Evolutionary conservation across 2,329 filamentous ascomycete species (phyloP), one percentile per base, ranked within the genome.

Genomic region (Colletotrichum theobromicola): DNA sequence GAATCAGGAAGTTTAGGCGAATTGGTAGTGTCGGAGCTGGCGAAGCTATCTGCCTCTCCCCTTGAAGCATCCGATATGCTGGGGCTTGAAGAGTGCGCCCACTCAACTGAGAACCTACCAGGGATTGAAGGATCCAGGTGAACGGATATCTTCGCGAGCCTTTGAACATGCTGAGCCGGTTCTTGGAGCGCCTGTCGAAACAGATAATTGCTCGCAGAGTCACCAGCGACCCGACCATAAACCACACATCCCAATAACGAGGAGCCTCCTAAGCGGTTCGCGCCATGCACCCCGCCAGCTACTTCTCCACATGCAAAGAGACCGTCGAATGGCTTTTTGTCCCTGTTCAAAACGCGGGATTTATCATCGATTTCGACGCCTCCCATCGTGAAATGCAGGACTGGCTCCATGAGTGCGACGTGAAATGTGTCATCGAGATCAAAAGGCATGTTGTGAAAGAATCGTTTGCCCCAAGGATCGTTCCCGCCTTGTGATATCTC

Each of bases 321-420:
- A 81, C 96, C 96, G 26, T 98, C 95, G 83, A 99, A 99, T 67
- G 97, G 95, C 91, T 98, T 91, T 87, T 95, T 87, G 77, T 98
- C 93, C 75, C 89, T 85, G 92, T 98, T 98, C 83, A 99, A 91
- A 79, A 98, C 96, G 87, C 98, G 92, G 64, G 97, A 94, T 88
- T 97, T 94, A 90, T 98, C 96, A 90, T 99, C 97, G 90, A 99
- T 98, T 88, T 98, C 96, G 80, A 98, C 97, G 90, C 97, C 97
- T 85, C 97, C 97, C 97, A 99, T 99, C 88, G 97, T 99, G 89
- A 99, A 99, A 90, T 99, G 97, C 71, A 99, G 94, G 46, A 99
- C 97, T 63, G 97, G 97, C 91, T 99, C 96, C 97, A 99, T 99
- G 78, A 98, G 81, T 30, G 97, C 90, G 78, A 99, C 97, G 88